Evolutionary conservation across 2,329 filamentous ascomycete species (phyloP), one percentile per base, ranked within the genome.

Genomic region (Ascochyta viciae-villosae): DNA sequence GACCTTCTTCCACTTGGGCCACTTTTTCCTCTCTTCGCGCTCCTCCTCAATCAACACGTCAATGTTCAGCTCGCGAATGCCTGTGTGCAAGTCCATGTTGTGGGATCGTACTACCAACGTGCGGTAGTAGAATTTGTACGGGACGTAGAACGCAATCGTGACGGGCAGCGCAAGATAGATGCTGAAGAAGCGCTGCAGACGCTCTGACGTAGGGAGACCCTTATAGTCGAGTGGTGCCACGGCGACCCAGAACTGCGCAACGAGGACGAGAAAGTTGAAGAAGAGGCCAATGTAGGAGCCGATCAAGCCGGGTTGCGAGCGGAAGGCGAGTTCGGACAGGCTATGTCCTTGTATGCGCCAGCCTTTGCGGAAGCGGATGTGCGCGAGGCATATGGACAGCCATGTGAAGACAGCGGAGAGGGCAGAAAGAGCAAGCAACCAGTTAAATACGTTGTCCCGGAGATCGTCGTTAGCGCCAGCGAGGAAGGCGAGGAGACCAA

Each of bases 171-270:
- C 88, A 60, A 91, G 81, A 73, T 89, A 92, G 58, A 85, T 82
- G 56, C 88, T 78, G 76, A 96, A 96, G 77, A 94, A 96, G 62
- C 81, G 86, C 60, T 85, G 74, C 0, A 85, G 84, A 37, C 87
- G 78, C 7, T 81, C 73, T 1, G 67, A 39, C 4, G 78, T 60
- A 0, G 79, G 79, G 74, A 80, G 79, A 0, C 76, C 50, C 4
- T 69, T 66, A 68, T 84, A 88, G 23, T 80, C 84, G 43, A 94
- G 83, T 4, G 93, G 92, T 71, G 87, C 92, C 4, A 90, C 87
- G 26, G 90, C 91, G 45, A 90, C 88, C 90, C 92, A 97, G 79
- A 96, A 94, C 74, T 97, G 92, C 1, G 90, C 91, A 41, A 89
- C 73, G 26, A 97, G 82, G 27, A 96, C 87, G 35, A 94, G 77